phyloP scores from a whole-genome alignment of 2,329 filamentous ascomycete species.

The Nothomitra cinnamomea region DNA sequence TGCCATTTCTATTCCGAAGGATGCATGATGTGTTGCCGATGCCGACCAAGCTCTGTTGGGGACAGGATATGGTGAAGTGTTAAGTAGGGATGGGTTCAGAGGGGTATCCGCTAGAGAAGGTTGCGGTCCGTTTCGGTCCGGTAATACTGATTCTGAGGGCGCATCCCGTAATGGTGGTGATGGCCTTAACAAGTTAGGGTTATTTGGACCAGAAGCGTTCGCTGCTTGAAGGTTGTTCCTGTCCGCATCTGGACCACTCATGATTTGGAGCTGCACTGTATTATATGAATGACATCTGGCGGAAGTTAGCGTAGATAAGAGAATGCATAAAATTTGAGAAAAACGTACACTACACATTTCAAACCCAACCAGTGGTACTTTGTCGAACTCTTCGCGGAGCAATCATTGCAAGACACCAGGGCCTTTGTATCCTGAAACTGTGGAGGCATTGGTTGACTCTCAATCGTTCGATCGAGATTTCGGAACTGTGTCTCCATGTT shows the following conservation, averaged over 20 bases:
- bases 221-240: not conserved
- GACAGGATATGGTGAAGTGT: not conserved
- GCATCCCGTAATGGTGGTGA: not conserved
- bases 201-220: not conserved
- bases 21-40: not conserved
- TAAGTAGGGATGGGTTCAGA: not conserved
- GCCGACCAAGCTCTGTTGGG: not conserved
- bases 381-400: slow-evolving; percentile 70
- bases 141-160: not conserved
- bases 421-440: slow-evolving; percentile 68
- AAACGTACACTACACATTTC: slow-evolving; percentile 50
- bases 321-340: not conserved
- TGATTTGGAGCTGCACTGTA: slow-evolving; percentile 46
- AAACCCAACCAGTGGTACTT: slow-evolving; percentile 88
- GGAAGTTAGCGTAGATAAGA: slow-evolving; percentile 18
- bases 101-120: not conserved
- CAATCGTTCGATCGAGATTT: slow-evolving; percentile 74
- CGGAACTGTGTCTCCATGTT: slow-evolving; percentile 96
- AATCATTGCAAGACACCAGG: slow-evolving; percentile 86
- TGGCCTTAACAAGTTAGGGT: not conserved
- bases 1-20: not conserved
- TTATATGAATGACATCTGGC: slow-evolving; percentile 52
- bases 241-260: slow-evolving; percentile 25
- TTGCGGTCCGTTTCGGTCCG: not conserved
- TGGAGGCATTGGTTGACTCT: slow-evolving; percentile 77